phyloP scores from a whole-genome alignment of 139 green algal genomes.

The Volvox reticuliferus region DNA sequence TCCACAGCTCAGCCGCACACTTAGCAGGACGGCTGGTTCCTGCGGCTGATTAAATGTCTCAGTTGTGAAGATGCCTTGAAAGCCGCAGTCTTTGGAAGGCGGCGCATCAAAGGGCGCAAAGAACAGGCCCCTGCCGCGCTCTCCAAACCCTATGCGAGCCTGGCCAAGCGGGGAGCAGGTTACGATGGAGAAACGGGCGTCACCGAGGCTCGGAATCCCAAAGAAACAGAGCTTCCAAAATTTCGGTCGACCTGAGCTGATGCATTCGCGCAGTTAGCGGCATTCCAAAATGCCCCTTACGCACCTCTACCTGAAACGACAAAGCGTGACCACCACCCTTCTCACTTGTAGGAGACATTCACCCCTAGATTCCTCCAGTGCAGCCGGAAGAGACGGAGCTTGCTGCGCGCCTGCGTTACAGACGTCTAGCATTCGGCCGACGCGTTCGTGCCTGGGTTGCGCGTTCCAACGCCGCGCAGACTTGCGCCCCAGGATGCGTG shows the following conservation, averaged over 20 bases:
- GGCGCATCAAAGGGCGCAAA: not conserved
- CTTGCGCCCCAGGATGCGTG: too few relatives aligned
- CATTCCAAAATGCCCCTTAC: not conserved
- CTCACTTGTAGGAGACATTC: not conserved
- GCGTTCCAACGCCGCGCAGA: not conserved
- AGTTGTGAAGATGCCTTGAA: not conserved
- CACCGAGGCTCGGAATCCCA: not conserved
- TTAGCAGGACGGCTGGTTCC: not conserved
- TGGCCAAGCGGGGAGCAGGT: not conserved
- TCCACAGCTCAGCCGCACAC: not conserved
- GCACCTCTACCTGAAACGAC: not conserved
- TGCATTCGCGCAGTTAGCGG: not conserved
- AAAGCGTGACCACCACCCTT: not conserved
- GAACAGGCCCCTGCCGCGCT: constrained; percentile 41
- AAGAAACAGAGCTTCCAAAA: not conserved
- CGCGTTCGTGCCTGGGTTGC: not conserved
- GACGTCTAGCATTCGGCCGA: too few relatives aligned
- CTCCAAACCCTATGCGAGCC: not conserved
- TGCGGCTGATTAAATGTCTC: not conserved
- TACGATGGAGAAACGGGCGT: not conserved
- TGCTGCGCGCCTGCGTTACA: not conserved
- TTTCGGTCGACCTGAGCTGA: not conserved
- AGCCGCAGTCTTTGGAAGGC: not conserved
- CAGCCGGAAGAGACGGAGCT: not conserved
- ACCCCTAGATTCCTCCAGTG: not conserved